Evolutionary conservation across 106 monocot species (phyloP), one percentile per base, ranked within the genome.

Genomic region (Dendrobium nobile): DNA sequence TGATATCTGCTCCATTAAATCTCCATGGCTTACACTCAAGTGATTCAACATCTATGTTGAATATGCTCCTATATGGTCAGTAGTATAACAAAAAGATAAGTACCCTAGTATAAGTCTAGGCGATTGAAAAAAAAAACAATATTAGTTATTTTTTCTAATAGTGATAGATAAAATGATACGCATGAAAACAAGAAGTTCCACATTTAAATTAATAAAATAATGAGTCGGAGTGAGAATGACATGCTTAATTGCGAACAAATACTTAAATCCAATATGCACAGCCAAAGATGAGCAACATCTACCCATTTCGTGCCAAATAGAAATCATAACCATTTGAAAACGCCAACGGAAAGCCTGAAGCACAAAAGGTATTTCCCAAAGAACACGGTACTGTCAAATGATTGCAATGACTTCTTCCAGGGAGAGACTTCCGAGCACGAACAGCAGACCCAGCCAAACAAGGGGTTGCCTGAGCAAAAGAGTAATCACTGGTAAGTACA

Each of bases 1-100:
- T 86, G 9, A 90, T 79, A 75, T 92, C 86, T 10, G 77, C 87
- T 28, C 87, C 86, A 77, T 70, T 82, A 75, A 82, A 67, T 80
- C 86, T 87, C 92, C 92, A 92, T 22, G 92, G 92, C 59, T 88
- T 92, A 55, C 76, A 72, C 55, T 84, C 84, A 84, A 90, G 84
- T 75, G 70, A 80, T 77, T 92, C 92, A 80, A 92, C 88, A 78
- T 84, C 80, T 75, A 92, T 77, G 75, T 88, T 84, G 82, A 90
- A 90, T 73, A 90, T 86, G 44, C 86, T 90, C 82, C 88, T 92
- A 76, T 6, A 43, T 37, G 28, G 43, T 20, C 74, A 74, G 22
- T 70, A 40, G 33, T 13, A 70, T 4, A 70, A 16, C 70, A 70
- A 37, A 70, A 70, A 37, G 7, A 67, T 67, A 67, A 67, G 9